phyloP scores from a whole-genome alignment of 1,284 basidiomycete genomes.

The Papiliotrema laurentii region DNA sequence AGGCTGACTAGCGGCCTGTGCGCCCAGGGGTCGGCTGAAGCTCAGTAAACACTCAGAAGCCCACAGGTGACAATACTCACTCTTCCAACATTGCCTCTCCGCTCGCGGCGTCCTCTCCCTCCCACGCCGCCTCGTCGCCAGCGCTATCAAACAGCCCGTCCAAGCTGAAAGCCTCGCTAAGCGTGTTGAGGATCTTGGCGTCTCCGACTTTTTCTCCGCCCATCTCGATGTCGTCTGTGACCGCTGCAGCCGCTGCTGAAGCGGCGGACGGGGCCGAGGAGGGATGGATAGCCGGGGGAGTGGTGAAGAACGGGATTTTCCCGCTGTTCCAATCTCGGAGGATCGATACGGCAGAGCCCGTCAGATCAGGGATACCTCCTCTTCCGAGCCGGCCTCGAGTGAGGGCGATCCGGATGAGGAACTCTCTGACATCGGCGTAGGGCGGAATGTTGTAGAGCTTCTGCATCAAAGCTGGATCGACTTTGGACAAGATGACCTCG shows the following conservation, averaged over 20 bases:
- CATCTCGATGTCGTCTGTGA: slow-evolving; percentile 33
- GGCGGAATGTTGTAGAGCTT: slow-evolving; percentile 75
- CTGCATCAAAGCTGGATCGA: slow-evolving; percentile 63
- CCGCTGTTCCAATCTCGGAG: slow-evolving; percentile 94
- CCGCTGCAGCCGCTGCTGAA: background rate
- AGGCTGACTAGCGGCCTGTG: background rate
- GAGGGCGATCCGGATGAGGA: slow-evolving; percentile 85
- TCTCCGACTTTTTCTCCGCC: slow-evolving; percentile 32
- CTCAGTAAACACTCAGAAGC: background rate
- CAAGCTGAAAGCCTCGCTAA: slow-evolving; percentile 45
- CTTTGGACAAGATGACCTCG: slow-evolving; percentile 74
- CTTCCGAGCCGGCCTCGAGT: slow-evolving; percentile 79
- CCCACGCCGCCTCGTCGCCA: slow-evolving; percentile 42
- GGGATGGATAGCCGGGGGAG: slow-evolving; percentile 70
- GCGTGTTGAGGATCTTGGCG: slow-evolving; percentile 41
- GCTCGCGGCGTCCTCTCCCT: slow-evolving; percentile 28
- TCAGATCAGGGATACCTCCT: slow-evolving; percentile 88
- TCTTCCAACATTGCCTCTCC: slow-evolving; percentile 23
- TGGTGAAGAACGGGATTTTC: slow-evolving; percentile 84
- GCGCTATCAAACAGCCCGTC: slow-evolving; percentile 44
- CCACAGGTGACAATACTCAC: slow-evolving; percentile 10
- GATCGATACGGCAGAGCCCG: slow-evolving; percentile 76
- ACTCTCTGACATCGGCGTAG: slow-evolving; percentile 69
- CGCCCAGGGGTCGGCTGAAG: background rate
- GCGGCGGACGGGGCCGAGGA: slow-evolving; percentile 51